phyloP scores from a whole-genome alignment of 1,139 yeast species.

The Oligophagozyma castellii region DNA sequence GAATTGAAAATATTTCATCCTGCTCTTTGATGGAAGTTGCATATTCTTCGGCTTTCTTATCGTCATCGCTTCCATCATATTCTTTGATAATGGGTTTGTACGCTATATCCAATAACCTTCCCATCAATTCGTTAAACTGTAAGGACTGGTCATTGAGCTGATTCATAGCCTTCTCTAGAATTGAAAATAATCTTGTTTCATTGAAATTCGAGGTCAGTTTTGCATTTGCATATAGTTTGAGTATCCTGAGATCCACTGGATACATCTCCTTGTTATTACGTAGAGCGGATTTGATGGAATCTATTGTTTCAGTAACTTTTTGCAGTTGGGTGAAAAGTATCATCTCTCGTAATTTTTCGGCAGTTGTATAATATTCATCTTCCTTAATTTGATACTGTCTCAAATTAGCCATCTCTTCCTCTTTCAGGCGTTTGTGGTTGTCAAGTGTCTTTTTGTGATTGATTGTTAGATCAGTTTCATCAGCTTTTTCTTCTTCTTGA shows the following conservation, averaged over 20 bases:
- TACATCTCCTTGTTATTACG: conserved; percentile 8
- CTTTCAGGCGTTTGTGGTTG: conserved; percentile 10
- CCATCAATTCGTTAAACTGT: conserved; percentile 42
- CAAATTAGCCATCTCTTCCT: conserved; percentile 10
- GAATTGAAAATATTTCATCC: conserved; percentile 49
- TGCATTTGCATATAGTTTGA: conserved; percentile 7
- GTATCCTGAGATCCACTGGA: conserved; percentile 9
- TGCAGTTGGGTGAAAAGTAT: conserved; percentile 15
- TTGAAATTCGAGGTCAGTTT: conserved; percentile 13
- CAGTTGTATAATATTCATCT: conserved; percentile 39
- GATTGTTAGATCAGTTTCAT: conserved; percentile 3
- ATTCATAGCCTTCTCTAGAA: conserved; percentile 7
- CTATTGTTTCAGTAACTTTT: conserved; percentile 16
- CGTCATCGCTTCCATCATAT: conserved; percentile 35
- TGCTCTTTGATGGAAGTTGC: conserved; percentile 60
- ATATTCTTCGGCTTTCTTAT: conserved; percentile 51
- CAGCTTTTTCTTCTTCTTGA: conserved; percentile 13
- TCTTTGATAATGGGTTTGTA: conserved; percentile 33
- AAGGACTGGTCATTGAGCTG: conserved; percentile 43
- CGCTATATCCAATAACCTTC: conserved; percentile 33
- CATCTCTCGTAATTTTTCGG: conserved; percentile 50
- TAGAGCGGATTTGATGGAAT: conserved; percentile 11
- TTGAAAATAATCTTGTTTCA: conserved; percentile 12
- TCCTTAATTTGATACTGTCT: conserved; percentile 27
- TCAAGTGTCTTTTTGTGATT: conserved; percentile 8